Conservation (phyloP, 352 stramenopile species). For the Phytophthora capsici region DNA sequence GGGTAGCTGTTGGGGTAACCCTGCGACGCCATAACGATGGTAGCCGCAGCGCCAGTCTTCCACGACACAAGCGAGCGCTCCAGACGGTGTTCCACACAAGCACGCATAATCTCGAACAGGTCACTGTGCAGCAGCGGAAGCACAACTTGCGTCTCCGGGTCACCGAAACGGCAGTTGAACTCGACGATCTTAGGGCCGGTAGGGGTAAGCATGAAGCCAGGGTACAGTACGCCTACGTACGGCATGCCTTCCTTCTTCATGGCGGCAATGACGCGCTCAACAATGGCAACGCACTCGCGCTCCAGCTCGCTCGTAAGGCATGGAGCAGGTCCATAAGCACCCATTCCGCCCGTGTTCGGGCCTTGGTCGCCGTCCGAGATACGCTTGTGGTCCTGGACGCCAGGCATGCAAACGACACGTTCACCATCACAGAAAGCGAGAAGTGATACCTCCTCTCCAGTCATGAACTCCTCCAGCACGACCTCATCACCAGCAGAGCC, state of each 20-base stretch:
- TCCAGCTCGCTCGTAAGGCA: conserved; percentile 94
- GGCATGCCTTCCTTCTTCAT: conserved; percentile 95
- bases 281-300: conserved; percentile 91
- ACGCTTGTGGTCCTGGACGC: conserved; percentile 99
- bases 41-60: conserved; percentile 92
- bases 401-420: conserved; percentile 95
- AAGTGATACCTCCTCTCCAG: conserved; percentile 97
- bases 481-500: conserved; percentile 96
- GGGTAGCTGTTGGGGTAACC: conserved; percentile 99
- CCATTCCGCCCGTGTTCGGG: conserved; percentile 99
- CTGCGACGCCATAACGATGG: conserved; percentile 96
- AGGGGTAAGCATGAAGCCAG: conserved; percentile 97
- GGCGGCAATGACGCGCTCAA: conserved; percentile 75
- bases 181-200: conserved; percentile 96
- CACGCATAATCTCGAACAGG: conserved; percentile 97
- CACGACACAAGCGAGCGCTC: conserved; percentile 89
- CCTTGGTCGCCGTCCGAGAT: conserved; percentile 97
- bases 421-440: conserved; percentile 98
- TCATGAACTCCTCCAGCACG: conserved; percentile 99
- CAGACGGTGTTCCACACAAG: conserved; percentile 95
- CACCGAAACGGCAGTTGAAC: conserved; percentile 99
- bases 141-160: conserved; percentile 99
- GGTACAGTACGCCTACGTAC: conserved; percentile 99
- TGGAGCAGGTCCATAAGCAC: conserved; percentile 97
- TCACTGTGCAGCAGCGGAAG: conserved; percentile 98